These are phyloP conservation scores for Naematelia aurantialba DNA, from an alignment of 768 basidiomycete species.

Conservation along the genomic window DNA sequence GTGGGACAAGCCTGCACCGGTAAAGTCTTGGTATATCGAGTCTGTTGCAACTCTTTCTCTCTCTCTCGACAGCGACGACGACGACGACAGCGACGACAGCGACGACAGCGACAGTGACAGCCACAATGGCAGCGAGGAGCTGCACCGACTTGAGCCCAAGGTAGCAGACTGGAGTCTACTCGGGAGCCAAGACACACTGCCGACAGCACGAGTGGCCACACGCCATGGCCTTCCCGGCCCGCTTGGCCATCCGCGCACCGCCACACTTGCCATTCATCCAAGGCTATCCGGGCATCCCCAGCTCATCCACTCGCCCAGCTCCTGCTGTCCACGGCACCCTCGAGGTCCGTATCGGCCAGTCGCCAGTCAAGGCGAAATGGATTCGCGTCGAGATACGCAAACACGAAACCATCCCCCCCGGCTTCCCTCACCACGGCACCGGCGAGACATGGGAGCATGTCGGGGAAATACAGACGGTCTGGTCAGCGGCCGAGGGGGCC, in stretches of 20 bases:
- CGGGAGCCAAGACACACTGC: too few species aligned
- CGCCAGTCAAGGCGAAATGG: conserved; percentile 83
- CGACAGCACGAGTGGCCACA: too few species aligned
- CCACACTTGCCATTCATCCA: conserved; percentile 49
- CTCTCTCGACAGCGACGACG: neutral
- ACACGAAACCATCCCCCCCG: conserved; percentile 62
- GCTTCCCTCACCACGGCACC: conserved; percentile 17
- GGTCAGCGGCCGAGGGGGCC: conserved; percentile 63
- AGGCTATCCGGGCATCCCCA: conserved; percentile 47
- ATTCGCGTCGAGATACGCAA: conserved; percentile 86
- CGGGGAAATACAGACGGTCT: conserved; percentile 70
- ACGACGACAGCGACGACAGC: neutral
- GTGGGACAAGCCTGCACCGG: neutral
- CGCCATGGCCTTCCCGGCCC: conserved; percentile 39
- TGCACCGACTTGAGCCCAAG: too few species aligned
- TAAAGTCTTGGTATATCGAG: too few species aligned
- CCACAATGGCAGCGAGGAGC: too few species aligned
- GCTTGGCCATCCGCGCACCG: conserved; percentile 44
- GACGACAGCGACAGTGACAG: too few species aligned
- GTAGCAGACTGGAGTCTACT: too few species aligned
- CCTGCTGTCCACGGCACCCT: conserved; percentile 57
- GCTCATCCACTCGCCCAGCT: conserved; percentile 25
- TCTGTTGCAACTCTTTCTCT: too few species aligned
- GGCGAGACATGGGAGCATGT: conserved; percentile 40
- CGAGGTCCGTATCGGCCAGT: conserved; percentile 69